Conservation (phyloP, 305 asterid species). For the Vinca major region DNA sequence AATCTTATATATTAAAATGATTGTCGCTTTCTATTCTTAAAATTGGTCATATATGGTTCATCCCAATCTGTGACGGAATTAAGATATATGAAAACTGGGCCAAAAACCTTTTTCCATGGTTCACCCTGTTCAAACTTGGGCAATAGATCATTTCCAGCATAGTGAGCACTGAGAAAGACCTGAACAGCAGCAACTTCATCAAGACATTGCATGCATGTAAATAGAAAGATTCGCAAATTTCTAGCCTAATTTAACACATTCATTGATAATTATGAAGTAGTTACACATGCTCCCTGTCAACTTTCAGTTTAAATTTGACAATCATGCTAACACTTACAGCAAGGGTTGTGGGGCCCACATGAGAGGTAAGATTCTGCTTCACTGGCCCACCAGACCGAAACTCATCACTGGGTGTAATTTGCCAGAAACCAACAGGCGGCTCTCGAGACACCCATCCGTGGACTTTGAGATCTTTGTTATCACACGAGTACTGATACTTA, state of each 20-base stretch:
- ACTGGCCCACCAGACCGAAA: conserved; percentile 85
- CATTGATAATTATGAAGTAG: not conserved
- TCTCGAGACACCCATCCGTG: conserved; percentile 81
- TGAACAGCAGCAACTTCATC: conserved; percentile 17
- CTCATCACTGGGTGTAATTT: conserved; percentile 78
- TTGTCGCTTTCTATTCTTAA: not conserved
- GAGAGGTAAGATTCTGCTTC: conserved; percentile 88
- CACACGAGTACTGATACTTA: conserved; percentile 84
- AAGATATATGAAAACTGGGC: conserved; percentile 76
- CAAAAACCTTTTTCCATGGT: conserved; percentile 92
- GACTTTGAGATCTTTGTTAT: conserved; percentile 78
- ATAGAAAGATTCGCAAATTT: not conserved
- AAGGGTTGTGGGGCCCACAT: conserved; percentile 78
- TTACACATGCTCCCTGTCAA: not conserved
- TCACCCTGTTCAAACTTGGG: conserved; percentile 79
- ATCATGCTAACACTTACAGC: conserved; percentile 44
- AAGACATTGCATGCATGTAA: not conserved
- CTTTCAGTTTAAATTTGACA: conserved; percentile 4
- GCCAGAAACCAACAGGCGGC: conserved; percentile 86
- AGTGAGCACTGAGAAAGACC: conserved; percentile 71
- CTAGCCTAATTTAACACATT: not conserved
- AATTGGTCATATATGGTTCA: conserved; percentile 27
- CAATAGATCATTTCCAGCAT: conserved; percentile 75
- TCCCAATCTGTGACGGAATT: conserved; percentile 57
- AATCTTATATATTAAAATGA: not conserved